Conservation (phyloP, 2,329 filamentous ascomycete species). For the Ophiocordyceps australis region DNA sequence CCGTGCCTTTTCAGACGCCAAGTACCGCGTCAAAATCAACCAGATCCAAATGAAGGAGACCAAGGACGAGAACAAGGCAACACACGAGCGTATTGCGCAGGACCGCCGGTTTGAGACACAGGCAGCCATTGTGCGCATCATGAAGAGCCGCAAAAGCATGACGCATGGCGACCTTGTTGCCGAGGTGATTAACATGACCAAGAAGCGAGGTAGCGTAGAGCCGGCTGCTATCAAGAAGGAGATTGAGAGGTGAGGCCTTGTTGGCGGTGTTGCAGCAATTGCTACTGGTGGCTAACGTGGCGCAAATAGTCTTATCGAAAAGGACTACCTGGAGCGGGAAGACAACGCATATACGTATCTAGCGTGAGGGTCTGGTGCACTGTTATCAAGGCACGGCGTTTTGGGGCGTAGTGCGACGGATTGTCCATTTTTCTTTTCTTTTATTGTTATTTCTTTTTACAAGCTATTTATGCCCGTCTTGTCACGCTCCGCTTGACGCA, state of each 20-base stretch:
- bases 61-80: slow-evolving; percentile 83
- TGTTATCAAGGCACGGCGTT: too few species aligned
- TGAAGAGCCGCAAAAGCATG: slow-evolving; percentile 87
- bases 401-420: too few species aligned
- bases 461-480: too few species aligned
- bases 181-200: slow-evolving; percentile 84
- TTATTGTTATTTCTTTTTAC: too few species aligned
- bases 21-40: slow-evolving; percentile 93
- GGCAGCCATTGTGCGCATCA: slow-evolving; percentile 87
- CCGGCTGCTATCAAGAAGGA: slow-evolving; percentile 85
- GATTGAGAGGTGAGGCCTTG: slow-evolving; percentile 62
- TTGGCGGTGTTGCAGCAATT: not conserved
- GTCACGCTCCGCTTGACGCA: too few species aligned
- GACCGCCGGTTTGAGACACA: slow-evolving; percentile 94
- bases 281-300: slow-evolving; percentile 1
- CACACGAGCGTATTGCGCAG: slow-evolving; percentile 73
- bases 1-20: slow-evolving; percentile 55
- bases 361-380: slow-evolving; percentile 19
- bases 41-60: slow-evolving; percentile 97
- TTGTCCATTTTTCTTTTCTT: too few species aligned
- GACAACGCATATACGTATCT: slow-evolving; percentile 55
- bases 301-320: slow-evolving; percentile 74
- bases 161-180: slow-evolving; percentile 73
- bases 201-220: slow-evolving; percentile 70
- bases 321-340: slow-evolving; percentile 77